Evolutionary conservation across 805 yeast genomes (phyloP).

Genomic region (Wickerhamomyces sydowiorum): DNA sequence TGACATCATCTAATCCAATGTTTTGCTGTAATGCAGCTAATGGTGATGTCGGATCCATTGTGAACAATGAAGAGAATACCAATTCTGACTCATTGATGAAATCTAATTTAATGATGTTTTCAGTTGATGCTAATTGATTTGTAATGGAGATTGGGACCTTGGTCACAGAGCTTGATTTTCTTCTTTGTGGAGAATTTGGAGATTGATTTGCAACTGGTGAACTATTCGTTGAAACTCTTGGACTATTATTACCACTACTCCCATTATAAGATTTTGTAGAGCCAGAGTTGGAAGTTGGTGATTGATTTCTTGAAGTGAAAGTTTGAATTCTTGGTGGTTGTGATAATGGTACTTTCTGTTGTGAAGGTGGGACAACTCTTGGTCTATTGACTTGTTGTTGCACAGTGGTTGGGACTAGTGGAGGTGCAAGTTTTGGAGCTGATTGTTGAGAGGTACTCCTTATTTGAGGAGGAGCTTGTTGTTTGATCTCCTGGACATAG

Average conservation of each 20-base stretch:
- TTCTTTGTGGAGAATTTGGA: neutral
- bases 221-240: too few species aligned
- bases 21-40: conserved; percentile 3
- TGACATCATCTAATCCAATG: conserved; percentile 21
- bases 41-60: conserved; percentile 13
- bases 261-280: neutral
- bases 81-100: conserved; percentile 17
- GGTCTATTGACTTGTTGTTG: neutral
- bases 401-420: neutral
- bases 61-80: conserved; percentile 6
- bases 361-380: conserved; percentile 2
- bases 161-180: neutral
- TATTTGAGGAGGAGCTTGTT: neutral
- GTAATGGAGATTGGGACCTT: neutral
- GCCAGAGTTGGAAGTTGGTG: neutral
- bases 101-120: conserved; percentile 21
- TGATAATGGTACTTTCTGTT: conserved; percentile 19
- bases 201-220: neutral
- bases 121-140: conserved; percentile 6
- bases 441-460: neutral
- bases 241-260: too few species aligned
- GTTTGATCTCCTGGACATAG: neutral
- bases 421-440: neutral
- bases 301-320: neutral
- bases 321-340: conserved; percentile 9